Evolutionary conservation across 2,329 filamentous ascomycete genomes (phyloP).

Genomic region (Cadophora sp.): DNA sequence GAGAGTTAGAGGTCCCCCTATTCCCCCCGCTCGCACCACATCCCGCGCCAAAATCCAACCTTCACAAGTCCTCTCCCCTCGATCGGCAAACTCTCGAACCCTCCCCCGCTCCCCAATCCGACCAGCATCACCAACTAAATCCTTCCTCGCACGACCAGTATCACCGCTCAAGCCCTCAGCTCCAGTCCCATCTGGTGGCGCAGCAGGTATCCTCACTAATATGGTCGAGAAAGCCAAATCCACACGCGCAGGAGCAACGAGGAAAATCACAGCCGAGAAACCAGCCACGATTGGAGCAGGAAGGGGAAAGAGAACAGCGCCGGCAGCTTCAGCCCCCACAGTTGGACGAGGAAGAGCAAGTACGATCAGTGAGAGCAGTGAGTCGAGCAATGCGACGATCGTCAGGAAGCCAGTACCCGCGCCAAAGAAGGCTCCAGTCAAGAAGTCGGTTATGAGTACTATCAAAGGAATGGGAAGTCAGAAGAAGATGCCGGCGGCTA

Average conservation of each 20-base stretch:
- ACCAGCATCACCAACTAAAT: slow-evolving; percentile 59
- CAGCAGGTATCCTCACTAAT: slow-evolving; percentile 57
- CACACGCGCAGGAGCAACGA: slow-evolving; percentile 55
- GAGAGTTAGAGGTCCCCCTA: slow-evolving; percentile 49
- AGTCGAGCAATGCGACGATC: slow-evolving; percentile 66
- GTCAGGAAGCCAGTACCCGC: slow-evolving; percentile 59
- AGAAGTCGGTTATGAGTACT: slow-evolving; percentile 61
- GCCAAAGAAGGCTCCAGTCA: slow-evolving; percentile 50
- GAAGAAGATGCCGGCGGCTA: slow-evolving; percentile 58
- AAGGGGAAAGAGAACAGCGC: slow-evolving; percentile 40
- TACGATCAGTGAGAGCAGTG: slow-evolving; percentile 67
- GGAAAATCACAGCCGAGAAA: slow-evolving; percentile 42
- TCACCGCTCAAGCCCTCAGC: slow-evolving; percentile 65
- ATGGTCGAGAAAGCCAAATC: slow-evolving; percentile 68
- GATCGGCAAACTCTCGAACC: slow-evolving; percentile 77
- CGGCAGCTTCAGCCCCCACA: slow-evolving; percentile 49
- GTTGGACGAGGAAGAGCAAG: slow-evolving; percentile 62
- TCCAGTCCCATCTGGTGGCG: slow-evolving; percentile 42
- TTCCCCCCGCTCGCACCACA: slow-evolving; percentile 47
- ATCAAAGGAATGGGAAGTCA: slow-evolving; percentile 60
- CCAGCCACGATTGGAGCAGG: slow-evolving; percentile 30
- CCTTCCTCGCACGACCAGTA: slow-evolving; percentile 62
- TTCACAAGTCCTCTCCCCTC: slow-evolving; percentile 77
- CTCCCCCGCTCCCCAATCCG: slow-evolving; percentile 40
- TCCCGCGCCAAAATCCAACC: slow-evolving; percentile 53